Evolutionary conservation across 345 rosid species (phyloP).

Genomic region (Linum lewisii): DNA sequence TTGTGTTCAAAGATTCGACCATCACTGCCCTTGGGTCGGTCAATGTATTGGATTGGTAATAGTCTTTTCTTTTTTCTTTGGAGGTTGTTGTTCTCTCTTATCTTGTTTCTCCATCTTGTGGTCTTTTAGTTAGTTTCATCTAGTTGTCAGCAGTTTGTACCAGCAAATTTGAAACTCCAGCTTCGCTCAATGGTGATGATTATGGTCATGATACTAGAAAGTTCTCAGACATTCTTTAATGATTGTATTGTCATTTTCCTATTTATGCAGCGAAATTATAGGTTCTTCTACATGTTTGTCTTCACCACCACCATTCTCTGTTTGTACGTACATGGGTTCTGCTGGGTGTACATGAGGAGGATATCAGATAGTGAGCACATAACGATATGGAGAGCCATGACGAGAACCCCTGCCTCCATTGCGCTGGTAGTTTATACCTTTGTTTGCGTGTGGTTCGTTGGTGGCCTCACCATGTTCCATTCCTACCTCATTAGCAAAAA

Average conservation of each 20-base stretch:
- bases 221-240: no score
- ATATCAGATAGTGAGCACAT: conserved; percentile 51
- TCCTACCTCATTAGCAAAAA: conserved; percentile 77
- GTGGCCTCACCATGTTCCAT: conserved; percentile 82
- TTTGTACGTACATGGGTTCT: conserved; percentile 71
- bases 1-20: conserved; percentile 92
- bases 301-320: conserved; percentile 64
- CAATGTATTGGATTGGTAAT: conserved; percentile 84
- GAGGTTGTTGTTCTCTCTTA: no score
- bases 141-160: no score
- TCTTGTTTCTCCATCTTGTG: no score
- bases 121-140: no score
- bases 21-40: conserved; percentile 99
- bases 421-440: conserved; percentile 61
- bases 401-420: conserved; percentile 82
- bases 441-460: conserved; percentile 80
- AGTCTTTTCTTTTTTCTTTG: conserved; percentile 15
- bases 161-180: no score
- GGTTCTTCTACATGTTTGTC: conserved; percentile 93
- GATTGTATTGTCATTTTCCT: no score
- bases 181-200: no score
- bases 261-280: conserved; percentile 97
- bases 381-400: conserved; percentile 76
- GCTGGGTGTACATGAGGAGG: conserved; percentile 71
- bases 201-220: no score